A percentile compares a stretch with the other conserved stretches of the same genome.
Conservation (phyloP, 225 moss, liverwort and hornwort species). For the Sphagnum contortum region DNA sequence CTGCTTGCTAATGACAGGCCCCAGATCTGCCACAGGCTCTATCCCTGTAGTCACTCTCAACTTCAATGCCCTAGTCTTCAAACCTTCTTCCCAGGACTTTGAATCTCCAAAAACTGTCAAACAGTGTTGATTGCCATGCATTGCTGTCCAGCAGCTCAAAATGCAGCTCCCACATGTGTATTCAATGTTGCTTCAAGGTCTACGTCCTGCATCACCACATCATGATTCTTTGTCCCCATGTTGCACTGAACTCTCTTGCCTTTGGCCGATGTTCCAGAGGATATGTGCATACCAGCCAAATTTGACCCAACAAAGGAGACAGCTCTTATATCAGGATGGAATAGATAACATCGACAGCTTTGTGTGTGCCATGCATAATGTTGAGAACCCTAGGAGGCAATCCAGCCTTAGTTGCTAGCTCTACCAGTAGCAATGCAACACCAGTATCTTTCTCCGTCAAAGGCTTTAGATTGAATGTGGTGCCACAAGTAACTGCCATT, state of each 20-base stretch:
- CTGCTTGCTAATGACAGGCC: conserved; percentile 90
- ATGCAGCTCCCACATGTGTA: conserved; percentile 90
- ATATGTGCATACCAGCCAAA: conserved; percentile 90
- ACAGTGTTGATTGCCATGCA: conserved; percentile 94
- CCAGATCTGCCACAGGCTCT: conserved; percentile 78
- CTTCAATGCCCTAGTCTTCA: conserved; percentile 54
- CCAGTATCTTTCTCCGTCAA: conserved; percentile 87
- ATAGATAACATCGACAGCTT: conserved; percentile 83
- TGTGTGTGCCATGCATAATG: conserved; percentile 72
- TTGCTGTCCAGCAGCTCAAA: conserved; percentile 91
- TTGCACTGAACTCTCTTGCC: conserved; percentile 97
- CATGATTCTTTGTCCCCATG: conserved; percentile 98
- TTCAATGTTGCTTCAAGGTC: conserved; percentile 64
- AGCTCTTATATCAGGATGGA: conserved; percentile 79
- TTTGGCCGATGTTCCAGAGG: conserved; percentile 72
- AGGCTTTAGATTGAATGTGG: conserved; percentile 79
- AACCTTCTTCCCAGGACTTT: conserved; percentile 68
- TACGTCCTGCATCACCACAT: conserved; percentile 83
- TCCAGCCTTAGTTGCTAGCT: conserved; percentile 84
- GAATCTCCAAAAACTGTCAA: conserved; percentile 68
- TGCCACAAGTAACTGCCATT: conserved; percentile 87
- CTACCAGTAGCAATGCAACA: conserved; percentile 81
- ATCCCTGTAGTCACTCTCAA: conserved; percentile 76
- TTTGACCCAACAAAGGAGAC: conserved; percentile 96
- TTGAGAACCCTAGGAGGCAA: conserved; percentile 87